These are phyloP conservation scores for Panellus pusillus DNA, from an alignment of 768 basidiomycete genomes.

Conservation along the genomic window DNA sequence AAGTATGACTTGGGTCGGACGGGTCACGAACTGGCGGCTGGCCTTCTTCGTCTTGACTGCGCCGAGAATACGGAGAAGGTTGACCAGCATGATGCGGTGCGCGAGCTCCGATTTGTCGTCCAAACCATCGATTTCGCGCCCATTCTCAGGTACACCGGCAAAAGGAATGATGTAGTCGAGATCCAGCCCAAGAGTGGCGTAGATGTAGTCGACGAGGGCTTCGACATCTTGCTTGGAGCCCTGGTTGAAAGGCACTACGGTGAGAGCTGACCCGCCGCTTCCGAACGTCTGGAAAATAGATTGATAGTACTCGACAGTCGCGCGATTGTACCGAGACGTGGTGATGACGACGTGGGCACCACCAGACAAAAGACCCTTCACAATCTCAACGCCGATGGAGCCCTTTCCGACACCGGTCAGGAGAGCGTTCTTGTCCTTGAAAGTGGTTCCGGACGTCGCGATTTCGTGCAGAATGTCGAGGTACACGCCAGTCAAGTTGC, in stretches of 20 bases:
- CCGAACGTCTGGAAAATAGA: conserved; percentile 95
- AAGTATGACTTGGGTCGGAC: conserved; percentile 97
- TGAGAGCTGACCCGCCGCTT: conserved; percentile 92
- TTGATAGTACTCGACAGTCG: conserved; percentile 97
- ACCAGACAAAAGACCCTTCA: conserved; percentile 95
- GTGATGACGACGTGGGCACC: conserved; percentile 97
- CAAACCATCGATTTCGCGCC: conserved; percentile 94
- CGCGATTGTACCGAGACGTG: conserved; percentile 94
- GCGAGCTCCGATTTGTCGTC: conserved; percentile 98
- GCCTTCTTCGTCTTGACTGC: conserved; percentile 99
- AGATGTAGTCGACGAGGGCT: conserved; percentile 97
- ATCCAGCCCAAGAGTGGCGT: conserved; percentile 91
- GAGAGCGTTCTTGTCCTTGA: conserved; percentile 98
- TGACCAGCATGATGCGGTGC: conserved; percentile 98
- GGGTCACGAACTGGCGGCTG: conserved; percentile 92
- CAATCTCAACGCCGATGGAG: conserved; percentile 95
- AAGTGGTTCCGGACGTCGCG: conserved; percentile 96
- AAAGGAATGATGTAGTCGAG: conserved; percentile 98
- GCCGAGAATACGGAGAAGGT: conserved; percentile 92
- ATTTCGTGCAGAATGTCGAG: conserved; percentile 98
- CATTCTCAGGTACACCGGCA: conserved; percentile 97
- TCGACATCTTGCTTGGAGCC: conserved; percentile 99
- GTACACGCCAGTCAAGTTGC: conserved; percentile 93
- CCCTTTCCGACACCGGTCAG: conserved; percentile 98
- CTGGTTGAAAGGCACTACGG: conserved; percentile 99